These are phyloP conservation scores for Solanum bulbocastanum DNA, from an alignment of 257 asterid species.

Conservation along the genomic window DNA sequence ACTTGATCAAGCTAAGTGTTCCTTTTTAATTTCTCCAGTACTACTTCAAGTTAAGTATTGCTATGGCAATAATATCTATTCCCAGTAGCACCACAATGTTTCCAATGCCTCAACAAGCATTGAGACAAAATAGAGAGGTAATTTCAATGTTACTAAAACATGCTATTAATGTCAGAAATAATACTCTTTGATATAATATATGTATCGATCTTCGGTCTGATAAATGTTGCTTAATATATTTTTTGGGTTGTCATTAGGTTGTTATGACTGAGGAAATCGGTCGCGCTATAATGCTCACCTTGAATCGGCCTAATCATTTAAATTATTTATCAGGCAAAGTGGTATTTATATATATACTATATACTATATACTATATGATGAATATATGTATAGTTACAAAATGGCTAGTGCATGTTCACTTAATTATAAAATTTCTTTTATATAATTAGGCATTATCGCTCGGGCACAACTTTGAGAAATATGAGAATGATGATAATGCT, in stretches of 20 bases:
- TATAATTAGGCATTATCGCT: conserved; percentile 24
- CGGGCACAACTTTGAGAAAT: conserved; percentile 61
- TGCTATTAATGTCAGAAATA: neutral
- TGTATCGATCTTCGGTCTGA: neutral
- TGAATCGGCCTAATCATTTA: conserved; percentile 74
- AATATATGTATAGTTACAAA: neutral
- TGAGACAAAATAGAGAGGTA: neutral
- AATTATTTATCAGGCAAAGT: conserved; percentile 53
- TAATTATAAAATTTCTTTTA: neutral
- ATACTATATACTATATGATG: neutral
- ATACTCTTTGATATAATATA: neutral
- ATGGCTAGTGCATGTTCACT: neutral
- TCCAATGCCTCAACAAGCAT: neutral
- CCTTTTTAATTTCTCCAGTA: neutral
- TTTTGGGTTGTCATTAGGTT: conserved; percentile 29
- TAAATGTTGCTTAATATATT: neutral
- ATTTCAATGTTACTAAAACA: neutral
- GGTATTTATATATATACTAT: conserved; percentile 17
- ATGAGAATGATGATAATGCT: conserved; percentile 70
- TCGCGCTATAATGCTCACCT: conserved; percentile 47
- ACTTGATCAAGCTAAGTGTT: too few relatives aligned
- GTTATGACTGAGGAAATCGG: conserved; percentile 52
- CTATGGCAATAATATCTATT: neutral
- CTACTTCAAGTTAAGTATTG: neutral
- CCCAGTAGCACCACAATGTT: neutral